A percentile compares a stretch with the other conserved stretches of the same genome.
These are phyloP conservation scores for Linaria vulgaris DNA, from an alignment of 257 asterid species.

Conservation along the genomic window DNA sequence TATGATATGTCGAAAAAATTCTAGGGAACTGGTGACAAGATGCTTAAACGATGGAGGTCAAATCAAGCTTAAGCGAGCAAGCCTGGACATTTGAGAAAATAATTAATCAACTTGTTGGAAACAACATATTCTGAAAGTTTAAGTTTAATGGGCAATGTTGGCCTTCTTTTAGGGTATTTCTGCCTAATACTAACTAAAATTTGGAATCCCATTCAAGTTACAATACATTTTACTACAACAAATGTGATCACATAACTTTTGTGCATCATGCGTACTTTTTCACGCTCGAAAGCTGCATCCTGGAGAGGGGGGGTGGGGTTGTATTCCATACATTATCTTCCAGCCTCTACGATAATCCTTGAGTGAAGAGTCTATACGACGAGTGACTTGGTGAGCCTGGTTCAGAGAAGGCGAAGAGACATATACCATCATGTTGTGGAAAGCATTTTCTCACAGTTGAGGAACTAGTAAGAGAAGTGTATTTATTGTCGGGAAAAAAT, in stretches of 20 bases:
- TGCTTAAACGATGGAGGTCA: conserved; percentile 99
- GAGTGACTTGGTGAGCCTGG: conserved; percentile 92
- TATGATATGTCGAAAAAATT: conserved; percentile 97
- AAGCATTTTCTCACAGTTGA: conserved; percentile 85
- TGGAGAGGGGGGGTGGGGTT: too few species aligned
- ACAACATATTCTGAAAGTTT: conserved; percentile 73
- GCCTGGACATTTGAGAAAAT: conserved; percentile 77
- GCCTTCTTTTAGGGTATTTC: neutral
- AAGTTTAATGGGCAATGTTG: conserved; percentile 31
- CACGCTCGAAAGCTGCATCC: too few species aligned
- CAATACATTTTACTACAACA: neutral
- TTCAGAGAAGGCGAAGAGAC: conserved; percentile 74
- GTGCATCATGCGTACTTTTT: neutral
- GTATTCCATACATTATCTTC: too few species aligned
- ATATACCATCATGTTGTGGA: conserved; percentile 74
- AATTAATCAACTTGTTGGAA: conserved; percentile 69
- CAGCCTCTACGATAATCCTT: conserved; percentile 66
- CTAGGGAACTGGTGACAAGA: conserved; percentile 70
- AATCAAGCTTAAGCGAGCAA: conserved; percentile 82
- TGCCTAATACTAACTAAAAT: neutral
- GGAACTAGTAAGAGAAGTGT: conserved; percentile 69
- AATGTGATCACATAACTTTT: neutral
- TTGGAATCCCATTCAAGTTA: conserved; percentile 4
- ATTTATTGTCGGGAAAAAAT: too few species aligned
- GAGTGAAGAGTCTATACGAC: conserved; percentile 45